Conservation (phyloP, 2,329 filamentous ascomycete genomes). For the Alternaria hordeiaustralica region DNA sequence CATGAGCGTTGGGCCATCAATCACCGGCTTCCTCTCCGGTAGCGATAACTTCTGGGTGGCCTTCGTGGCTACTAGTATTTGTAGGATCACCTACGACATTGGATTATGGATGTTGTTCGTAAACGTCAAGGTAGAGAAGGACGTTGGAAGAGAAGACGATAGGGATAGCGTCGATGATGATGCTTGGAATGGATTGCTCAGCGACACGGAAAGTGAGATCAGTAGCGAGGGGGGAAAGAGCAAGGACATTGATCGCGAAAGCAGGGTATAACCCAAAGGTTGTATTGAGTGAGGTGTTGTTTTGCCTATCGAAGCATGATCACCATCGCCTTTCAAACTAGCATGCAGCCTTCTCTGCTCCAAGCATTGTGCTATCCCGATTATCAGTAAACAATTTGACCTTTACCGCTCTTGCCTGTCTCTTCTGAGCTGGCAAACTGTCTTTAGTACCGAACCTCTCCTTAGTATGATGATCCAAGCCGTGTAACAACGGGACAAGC, state of each 20-base stretch:
- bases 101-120: slow-evolving; percentile 49
- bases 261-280: slow-evolving; percentile 9
- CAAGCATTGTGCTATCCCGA: slow-evolving; percentile 11
- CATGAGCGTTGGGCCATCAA: slow-evolving; percentile 53
- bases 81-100: slow-evolving; percentile 47
- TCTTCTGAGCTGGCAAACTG: slow-evolving; percentile 10
- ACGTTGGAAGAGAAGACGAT: slow-evolving; percentile 20
- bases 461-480: slow-evolving; percentile 13
- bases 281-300: neutral
- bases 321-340: neutral
- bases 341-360: slow-evolving; percentile 4
- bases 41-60: slow-evolving; percentile 46
- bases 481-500: slow-evolving; percentile 17
- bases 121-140: slow-evolving; percentile 41
- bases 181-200: slow-evolving; percentile 40
- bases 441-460: slow-evolving; percentile 13
- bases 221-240: slow-evolving; percentile 29
- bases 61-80: slow-evolving; percentile 45
- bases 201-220: slow-evolving; percentile 35
- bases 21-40: slow-evolving; percentile 47
- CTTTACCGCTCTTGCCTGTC: slow-evolving; percentile 13
- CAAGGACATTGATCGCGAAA: slow-evolving; percentile 28
- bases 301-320: neutral
- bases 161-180: slow-evolving; percentile 34
- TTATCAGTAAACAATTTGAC: slow-evolving; percentile 9